Percentiles rank a stretch among this genome's conserved stretches.
Conservation (phyloP, 352 stramenopile species). For the Phytophthora citricola region DNA sequence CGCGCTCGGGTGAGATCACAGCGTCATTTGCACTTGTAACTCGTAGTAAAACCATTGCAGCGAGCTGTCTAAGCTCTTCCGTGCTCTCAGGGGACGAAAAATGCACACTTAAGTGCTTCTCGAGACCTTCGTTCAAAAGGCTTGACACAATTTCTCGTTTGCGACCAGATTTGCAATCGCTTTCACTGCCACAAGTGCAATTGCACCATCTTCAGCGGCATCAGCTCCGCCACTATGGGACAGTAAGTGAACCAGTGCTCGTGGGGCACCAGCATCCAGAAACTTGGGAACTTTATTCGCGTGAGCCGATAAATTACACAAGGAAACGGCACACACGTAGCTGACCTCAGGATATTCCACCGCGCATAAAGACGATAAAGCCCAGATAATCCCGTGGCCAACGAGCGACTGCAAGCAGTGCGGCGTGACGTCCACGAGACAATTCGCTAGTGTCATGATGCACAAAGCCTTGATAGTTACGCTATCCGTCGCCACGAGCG, state of each 20-base stretch:
- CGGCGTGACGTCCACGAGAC: constrained; percentile 61
- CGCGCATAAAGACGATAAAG: constrained; percentile 67
- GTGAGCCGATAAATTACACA: constrained; percentile 78
- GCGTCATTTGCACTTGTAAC: constrained; percentile 79
- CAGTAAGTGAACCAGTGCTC: constrained; percentile 68
- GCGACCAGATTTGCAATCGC: constrained; percentile 79
- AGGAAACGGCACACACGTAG: constrained; percentile 68
- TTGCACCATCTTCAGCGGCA: constrained; percentile 40
- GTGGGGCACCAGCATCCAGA: constrained; percentile 68
- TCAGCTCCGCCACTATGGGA: constrained; percentile 43
- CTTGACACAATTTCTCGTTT: constrained; percentile 79
- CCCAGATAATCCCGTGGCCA: constrained; percentile 82
- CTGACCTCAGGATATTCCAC: constrained; percentile 63
- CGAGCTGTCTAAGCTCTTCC: constrained; percentile 66
- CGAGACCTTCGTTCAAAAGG: constrained; percentile 78
- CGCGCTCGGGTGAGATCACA: constrained; percentile 65
- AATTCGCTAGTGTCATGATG: constrained; percentile 81
- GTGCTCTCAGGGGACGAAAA: constrained; percentile 55
- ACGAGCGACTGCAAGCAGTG: constrained; percentile 70
- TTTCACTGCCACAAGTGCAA: constrained; percentile 67
- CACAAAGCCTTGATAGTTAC: constrained; percentile 71
- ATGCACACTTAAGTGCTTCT: constrained; percentile 63
- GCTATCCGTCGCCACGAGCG: constrained; percentile 74
- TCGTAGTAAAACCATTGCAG: constrained; percentile 74
- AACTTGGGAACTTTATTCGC: constrained; percentile 69